Percentiles rank a stretch among this genome's conserved stretches.
These are phyloP conservation scores for Suillus weaverae DNA, from an alignment of 768 basidiomycete species.

Conservation along the genomic window DNA sequence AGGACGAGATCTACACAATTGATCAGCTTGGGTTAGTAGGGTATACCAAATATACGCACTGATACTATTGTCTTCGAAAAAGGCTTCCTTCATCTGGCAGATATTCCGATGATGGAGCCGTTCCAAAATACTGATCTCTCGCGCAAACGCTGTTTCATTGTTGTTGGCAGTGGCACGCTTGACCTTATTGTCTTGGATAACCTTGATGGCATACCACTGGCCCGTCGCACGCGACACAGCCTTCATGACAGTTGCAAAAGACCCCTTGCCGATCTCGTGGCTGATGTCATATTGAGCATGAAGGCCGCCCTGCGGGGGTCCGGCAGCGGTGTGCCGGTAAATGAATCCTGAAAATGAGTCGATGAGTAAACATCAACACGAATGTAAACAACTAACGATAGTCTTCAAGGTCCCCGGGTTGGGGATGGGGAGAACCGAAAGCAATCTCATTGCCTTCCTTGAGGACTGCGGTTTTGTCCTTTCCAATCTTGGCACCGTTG, in stretches of 20 bases:
- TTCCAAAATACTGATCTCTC: constrained; percentile 81
- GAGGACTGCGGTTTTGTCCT: constrained; percentile 40
- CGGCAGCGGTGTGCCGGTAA: constrained; percentile 61
- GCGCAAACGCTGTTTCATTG: constrained; percentile 46
- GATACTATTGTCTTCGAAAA: constrained; percentile 61
- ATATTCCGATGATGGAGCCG: constrained; percentile 79
- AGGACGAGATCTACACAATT: constrained; percentile 66
- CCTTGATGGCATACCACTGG: constrained; percentile 83
- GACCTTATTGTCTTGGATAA: constrained; percentile 61
- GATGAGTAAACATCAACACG: background rate
- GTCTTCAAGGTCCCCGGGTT: constrained; percentile 58
- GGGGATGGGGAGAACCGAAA: constrained; percentile 63
- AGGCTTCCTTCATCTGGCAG: constrained; percentile 76
- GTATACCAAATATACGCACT: constrained; percentile 41
- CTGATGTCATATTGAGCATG: constrained; percentile 67
- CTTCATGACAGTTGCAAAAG: constrained; percentile 89
- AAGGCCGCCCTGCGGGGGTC: constrained; percentile 50
- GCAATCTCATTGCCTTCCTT: constrained; percentile 80
- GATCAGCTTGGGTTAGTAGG: constrained; percentile 21
- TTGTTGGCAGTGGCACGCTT: constrained; percentile 36
- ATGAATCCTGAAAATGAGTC: constrained; percentile 54
- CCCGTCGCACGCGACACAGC: constrained; percentile 74
- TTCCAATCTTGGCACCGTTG: constrained; percentile 43
- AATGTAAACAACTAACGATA: constrained; percentile 56
- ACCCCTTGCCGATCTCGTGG: constrained; percentile 81